Base-by-base conservation (phyloP, 2,329 filamentous ascomycete species). In the Dactylonectria estremocensis region DNA sequence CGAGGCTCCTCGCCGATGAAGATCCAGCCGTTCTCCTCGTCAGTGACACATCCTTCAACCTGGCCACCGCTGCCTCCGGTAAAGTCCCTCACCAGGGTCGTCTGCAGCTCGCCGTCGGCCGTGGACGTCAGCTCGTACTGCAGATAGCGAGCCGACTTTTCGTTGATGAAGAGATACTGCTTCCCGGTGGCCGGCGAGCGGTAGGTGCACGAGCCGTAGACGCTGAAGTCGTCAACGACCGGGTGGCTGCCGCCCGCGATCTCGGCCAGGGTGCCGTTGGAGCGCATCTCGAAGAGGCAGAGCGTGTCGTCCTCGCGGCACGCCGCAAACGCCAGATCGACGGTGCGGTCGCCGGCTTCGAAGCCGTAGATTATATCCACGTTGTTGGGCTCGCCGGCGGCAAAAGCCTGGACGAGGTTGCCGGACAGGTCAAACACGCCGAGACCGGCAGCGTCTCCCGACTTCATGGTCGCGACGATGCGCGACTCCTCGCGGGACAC, bases 91-190 rank as follows among this genome's bases (percentile, higher is more conserved):
- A 88, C 84, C 1, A 89, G 81, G 0, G 76, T 80, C 0, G 85
- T 86, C 35, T 82, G 73, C 1, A 88, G 80, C 1, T 81, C 80
- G 6, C 82, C 82, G 33, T 84, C 77, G 3, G 77, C 35, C 5
- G 79, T 78, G 0, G 83, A 77, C 0, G 82, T 82, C 1, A 88
- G 76, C 64, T 87, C 84, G 66, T 85, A 88, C 71, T 88, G 86
- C 0, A 88, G 82, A 68, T 88, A 88, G n/a, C 83, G 78, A 1
- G 86, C 84, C 0, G 84, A 81, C 69, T 88, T 88, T 57, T 84
- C 83, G 69, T 88, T 88, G 67, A 88, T 85, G 58, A 88, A 88
- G 22, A 88, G 82, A 63, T 87, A 87, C 45, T 87, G 83, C 69
- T 84, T 86, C 24, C 80, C 81, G 0, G 82, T 83, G 35, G 75